Base-by-base conservation (phyloP, 164 flowering plant species). In the Dillenia suffruticosa region DNA sequence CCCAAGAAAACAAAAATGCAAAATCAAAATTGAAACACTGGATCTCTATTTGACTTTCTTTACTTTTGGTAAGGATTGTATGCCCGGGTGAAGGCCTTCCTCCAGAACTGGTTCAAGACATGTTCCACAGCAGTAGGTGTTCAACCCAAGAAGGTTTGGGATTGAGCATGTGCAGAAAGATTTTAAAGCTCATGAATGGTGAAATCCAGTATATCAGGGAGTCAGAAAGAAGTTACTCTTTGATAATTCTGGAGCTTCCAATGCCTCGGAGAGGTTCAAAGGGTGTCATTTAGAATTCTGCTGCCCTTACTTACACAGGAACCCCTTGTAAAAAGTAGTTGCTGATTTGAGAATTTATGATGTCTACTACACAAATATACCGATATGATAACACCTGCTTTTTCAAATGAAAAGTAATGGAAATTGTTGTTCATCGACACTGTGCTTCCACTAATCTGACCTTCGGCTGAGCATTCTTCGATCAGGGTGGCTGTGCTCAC, bases 11-110 rank as follows among this genome's bases (percentile, higher is more conserved):
- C 51, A 49, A 12, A n/a, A 49, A 49, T 0, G 5, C n/a, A n/a
- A 12, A 49, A 49, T 5, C 40, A 32, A 32, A 32, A 32, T 4
- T 5, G 6, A 32, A 32, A 5, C 5, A 32, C 7, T 32, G 40
- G 40, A 32, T 32, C 40, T 32, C 45, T 60, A 60, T 32, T 48
- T 16, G 26, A 48, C 17, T 22, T 14, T 63, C 12, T 58, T 24
- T 32, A 32, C 40, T 32, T n/a, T 63, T 44, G 49, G 24, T 70
- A 68, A 89, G 98, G 80, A 81, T 89, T 70, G 77, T 75, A 10
- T 84, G 81, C 65, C 88, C 92, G 7, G 95, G 96, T 51, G 85
- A 84, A 47, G 96, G 98, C 13, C 89, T 92, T 61, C 91, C 96
- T 19, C 80, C 85, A 9, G 89, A 84, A 53, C 73, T 92, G 70